A percentile compares a stretch with the other conserved stretches of the same genome.
These are phyloP conservation scores for Eremothecium coryli DNA, from an alignment of 1,139 yeast genomes.

Conservation along the genomic window DNA sequence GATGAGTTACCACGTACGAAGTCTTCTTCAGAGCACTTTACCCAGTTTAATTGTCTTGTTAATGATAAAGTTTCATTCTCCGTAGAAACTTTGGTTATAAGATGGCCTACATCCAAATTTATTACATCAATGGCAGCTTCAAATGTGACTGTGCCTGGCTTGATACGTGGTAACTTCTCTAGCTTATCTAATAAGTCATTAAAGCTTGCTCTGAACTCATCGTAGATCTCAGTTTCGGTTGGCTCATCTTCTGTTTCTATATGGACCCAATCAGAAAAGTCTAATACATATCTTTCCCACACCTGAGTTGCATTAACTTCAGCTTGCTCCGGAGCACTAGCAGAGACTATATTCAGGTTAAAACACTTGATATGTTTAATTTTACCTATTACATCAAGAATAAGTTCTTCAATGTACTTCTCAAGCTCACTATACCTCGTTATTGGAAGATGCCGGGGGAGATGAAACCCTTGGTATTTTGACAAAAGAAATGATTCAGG, in stretches of 20 bases:
- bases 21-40: slow-evolving; percentile 11
- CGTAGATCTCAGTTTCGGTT: slow-evolving; percentile 23
- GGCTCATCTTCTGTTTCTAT: slow-evolving; percentile 11
- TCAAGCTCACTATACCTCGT: slow-evolving; percentile 26
- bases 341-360: slow-evolving; percentile 17
- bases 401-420: slow-evolving; percentile 26
- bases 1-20: slow-evolving; percentile 5
- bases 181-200: slow-evolving; percentile 22
- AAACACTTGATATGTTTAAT: slow-evolving; percentile 19
- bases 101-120: slow-evolving; percentile 24
- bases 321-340: slow-evolving; percentile 11
- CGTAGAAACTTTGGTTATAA: slow-evolving; percentile 10
- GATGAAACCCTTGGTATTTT: slow-evolving; percentile 28
- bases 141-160: slow-evolving; percentile 23
- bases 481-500: slow-evolving; percentile 25
- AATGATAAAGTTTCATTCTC: slow-evolving; percentile 14
- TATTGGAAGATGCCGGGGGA: slow-evolving; percentile 28
- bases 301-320: slow-evolving; percentile 15
- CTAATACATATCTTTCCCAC: slow-evolving; percentile 24
- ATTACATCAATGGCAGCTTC: slow-evolving; percentile 25
- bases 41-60: slow-evolving; percentile 28
- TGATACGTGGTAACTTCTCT: slow-evolving; percentile 19
- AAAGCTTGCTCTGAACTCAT: slow-evolving; percentile 27
- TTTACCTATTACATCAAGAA: slow-evolving; percentile 22
- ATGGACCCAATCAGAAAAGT: slow-evolving; percentile 28